Evolutionary conservation across 306 rosid genomes (phyloP).

Genomic region (Potentilla sterilis): DNA sequence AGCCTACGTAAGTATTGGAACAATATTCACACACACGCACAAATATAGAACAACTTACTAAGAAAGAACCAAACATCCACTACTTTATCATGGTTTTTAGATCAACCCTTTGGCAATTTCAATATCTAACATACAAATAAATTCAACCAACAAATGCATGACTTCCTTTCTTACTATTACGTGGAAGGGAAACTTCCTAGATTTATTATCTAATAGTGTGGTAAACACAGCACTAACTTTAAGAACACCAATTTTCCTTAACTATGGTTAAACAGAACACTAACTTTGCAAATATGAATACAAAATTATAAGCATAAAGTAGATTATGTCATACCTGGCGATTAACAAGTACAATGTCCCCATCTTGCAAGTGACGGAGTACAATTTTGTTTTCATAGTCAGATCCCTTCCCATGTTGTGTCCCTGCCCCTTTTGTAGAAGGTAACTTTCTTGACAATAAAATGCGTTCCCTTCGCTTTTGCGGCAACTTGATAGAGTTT

Average conservation of each 20-base stretch:
- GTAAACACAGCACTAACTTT: neutral
- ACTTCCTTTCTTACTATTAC: neutral
- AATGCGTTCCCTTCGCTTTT: constrained; percentile 42
- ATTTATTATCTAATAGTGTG: neutral
- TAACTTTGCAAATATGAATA: neutral
- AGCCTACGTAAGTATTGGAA: no score
- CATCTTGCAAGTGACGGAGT: constrained; percentile 87
- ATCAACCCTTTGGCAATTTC: no score
- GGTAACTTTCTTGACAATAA: constrained; percentile 59
- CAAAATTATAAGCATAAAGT: constrained; percentile 15
- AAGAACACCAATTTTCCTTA: neutral
- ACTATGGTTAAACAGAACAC: neutral
- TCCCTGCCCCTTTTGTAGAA: constrained; percentile 69
- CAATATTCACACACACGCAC: no score
- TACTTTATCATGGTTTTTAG: no score
- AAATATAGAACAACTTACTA: no score
- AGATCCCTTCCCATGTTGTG: constrained; percentile 51
- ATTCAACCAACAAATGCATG: neutral
- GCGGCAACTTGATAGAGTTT: constrained; percentile 41
- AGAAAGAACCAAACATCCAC: neutral
- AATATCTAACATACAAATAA: no score
- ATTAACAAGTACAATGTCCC: constrained; percentile 91
- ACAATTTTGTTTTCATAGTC: constrained; percentile 84
- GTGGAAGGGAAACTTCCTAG: neutral
- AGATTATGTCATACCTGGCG: constrained; percentile 66